Conservation (phyloP, 495 filamentous ascomycete genomes). For the Neurospora sp. region DNA sequence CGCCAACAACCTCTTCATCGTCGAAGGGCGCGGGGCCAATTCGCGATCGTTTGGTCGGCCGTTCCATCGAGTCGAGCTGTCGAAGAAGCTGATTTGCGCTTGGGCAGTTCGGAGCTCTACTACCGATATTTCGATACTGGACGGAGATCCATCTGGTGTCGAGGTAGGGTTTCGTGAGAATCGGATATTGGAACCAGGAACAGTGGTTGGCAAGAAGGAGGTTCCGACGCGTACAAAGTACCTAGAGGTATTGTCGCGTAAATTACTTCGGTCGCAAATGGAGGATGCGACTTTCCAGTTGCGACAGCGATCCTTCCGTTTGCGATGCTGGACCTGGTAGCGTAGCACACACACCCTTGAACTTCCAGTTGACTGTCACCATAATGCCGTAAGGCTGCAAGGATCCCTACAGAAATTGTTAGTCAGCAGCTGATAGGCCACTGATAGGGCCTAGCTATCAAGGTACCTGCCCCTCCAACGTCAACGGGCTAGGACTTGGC, state of each 20-base stretch:
- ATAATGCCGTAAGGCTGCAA: neutral
- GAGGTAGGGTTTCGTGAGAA: neutral
- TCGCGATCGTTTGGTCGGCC: conserved; percentile 46
- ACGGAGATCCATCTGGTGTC: neutral
- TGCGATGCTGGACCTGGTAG: neutral
- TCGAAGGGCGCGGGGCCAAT: conserved; percentile 30
- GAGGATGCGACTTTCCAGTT: neutral
- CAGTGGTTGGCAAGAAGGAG: neutral
- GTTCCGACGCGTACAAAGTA: neutral
- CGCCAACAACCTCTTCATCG: conserved; percentile 30
- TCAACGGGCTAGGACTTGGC: neutral
- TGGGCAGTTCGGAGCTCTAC: neutral
- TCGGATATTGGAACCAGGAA: neutral
- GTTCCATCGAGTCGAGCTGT: conserved; percentile 39
- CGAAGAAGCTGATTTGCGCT: neutral
- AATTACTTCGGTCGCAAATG: neutral
- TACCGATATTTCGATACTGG: neutral
- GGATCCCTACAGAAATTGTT: neutral
- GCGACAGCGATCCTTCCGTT: neutral
- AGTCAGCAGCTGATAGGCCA: neutral
- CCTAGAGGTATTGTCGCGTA: neutral
- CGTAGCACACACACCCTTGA: neutral
- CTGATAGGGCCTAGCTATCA: neutral
- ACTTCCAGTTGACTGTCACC: neutral
- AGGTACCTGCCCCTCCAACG: neutral